Conservation (phyloP, 768 basidiomycete genomes). For the Leucocoprinus leucothites region DNA sequence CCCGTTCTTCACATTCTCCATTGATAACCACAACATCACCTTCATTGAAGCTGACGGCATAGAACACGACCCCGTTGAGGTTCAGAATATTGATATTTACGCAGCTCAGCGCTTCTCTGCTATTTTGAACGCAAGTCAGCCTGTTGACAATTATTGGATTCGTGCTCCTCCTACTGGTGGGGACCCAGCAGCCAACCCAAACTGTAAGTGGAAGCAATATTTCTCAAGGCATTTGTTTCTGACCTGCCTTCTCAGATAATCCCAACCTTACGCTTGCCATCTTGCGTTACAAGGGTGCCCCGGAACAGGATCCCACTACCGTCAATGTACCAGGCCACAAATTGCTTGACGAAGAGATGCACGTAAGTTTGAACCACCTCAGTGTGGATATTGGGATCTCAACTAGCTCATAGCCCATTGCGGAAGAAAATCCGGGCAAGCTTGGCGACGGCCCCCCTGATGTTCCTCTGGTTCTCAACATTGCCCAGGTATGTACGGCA, state of each 20-base stretch:
- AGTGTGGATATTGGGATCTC: neutral
- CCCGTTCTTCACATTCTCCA: constrained; percentile 35
- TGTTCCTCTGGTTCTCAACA: constrained; percentile 28
- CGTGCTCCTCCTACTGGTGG: constrained; percentile 37
- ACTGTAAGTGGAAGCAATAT: neutral
- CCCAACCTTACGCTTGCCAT: constrained; percentile 33
- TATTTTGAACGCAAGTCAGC: constrained; percentile 25
- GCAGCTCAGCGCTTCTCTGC: constrained; percentile 28
- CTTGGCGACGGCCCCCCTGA: constrained; percentile 29
- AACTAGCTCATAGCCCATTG: neutral
- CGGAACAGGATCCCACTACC: constrained; percentile 22
- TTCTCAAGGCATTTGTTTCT: neutral
- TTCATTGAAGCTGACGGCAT: constrained; percentile 30
- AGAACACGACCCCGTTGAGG: constrained; percentile 27
- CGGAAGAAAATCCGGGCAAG: constrained; percentile 2
- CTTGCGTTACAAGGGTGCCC: constrained; percentile 39
- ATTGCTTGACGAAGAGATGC: constrained; percentile 25
- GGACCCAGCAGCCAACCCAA: constrained; percentile 10
- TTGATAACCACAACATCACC: constrained; percentile 29
- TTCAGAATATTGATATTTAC: constrained; percentile 36
- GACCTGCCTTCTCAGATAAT: constrained; percentile 29
- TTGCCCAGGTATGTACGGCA: constrained; percentile 30
- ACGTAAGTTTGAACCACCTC: neutral
- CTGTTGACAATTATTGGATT: constrained; percentile 36
- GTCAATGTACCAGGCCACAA: constrained; percentile 21